Conservation (phyloP, 73 alveolate species). For the Paramecium biaurelia region DNA sequence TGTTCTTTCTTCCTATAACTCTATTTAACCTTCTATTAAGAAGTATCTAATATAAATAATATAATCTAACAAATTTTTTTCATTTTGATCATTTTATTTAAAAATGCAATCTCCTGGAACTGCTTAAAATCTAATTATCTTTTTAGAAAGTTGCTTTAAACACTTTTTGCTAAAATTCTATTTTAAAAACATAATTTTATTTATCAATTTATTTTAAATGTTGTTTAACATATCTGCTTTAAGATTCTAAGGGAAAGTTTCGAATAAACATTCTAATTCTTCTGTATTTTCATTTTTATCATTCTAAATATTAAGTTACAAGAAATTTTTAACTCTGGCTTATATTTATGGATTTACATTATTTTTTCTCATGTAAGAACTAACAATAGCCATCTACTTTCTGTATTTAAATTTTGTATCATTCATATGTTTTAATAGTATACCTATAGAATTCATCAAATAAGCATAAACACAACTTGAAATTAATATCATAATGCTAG, state of each 20-base stretch:
- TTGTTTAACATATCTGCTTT: constrained; percentile 15
- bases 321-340: constrained; percentile 3
- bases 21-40: not conserved
- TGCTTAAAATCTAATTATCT: not conserved
- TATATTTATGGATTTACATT: not conserved
- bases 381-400: not conserved
- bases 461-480: constrained; percentile 54
- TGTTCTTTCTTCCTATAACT: not conserved
- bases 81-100: not conserved
- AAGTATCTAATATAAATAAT: not conserved
- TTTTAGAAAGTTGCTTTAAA: not conserved
- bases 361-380: constrained; percentile 20
- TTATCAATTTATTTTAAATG: not conserved
- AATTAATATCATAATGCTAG: constrained; percentile 4
- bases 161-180: constrained; percentile 9
- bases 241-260: not conserved
- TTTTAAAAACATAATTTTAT: not conserved
- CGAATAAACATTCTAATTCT: not conserved
- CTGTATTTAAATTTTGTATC: not conserved
- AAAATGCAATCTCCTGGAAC: not conserved
- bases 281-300: not conserved
- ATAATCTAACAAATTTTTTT: not conserved
- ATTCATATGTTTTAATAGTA: constrained; percentile 1
- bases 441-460: constrained; percentile 47
- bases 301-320: not conserved